phyloP scores from a whole-genome alignment of 805 yeast genomes.

The Gaillardinia entomophila region DNA sequence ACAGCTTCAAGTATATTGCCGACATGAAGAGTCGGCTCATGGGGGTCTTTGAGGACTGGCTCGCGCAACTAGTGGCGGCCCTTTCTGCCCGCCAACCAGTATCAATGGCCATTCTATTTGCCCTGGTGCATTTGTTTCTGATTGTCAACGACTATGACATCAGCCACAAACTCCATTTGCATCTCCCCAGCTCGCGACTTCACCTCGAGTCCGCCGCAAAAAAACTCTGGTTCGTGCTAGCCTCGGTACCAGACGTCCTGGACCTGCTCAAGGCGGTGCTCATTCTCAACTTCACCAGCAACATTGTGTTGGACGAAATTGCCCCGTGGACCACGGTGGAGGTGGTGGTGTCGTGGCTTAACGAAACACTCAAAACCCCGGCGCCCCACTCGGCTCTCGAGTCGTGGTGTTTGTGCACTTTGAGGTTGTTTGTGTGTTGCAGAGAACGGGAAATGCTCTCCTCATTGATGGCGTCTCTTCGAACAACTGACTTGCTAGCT shows the following conservation, averaged over 20 bases:
- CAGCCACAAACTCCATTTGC: slow-evolving; percentile 19
- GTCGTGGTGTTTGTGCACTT: too few species aligned
- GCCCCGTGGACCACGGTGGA: slow-evolving; percentile 20
- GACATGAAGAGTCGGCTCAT: slow-evolving; percentile 13
- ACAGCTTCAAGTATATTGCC: slow-evolving; percentile 19
- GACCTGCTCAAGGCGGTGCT: slow-evolving; percentile 25
- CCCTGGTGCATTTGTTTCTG: slow-evolving; percentile 26
- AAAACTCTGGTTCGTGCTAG: slow-evolving; percentile 25
- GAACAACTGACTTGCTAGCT: too few species aligned
- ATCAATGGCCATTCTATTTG: slow-evolving; percentile 4
- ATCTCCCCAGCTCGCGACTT: slow-evolving; percentile 14
- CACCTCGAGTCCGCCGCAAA: slow-evolving; percentile 25
- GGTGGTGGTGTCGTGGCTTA: slow-evolving; percentile 19
- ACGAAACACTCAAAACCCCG: too few species aligned
- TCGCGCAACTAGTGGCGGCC: slow-evolving; percentile 9
- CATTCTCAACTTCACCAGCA: slow-evolving; percentile 24
- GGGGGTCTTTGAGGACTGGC: slow-evolving; percentile 10
- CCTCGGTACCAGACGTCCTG: slow-evolving; percentile 3
- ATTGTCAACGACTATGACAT: slow-evolving; percentile 33
- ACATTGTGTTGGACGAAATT: slow-evolving; percentile 18
- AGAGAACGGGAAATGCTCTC: too few species aligned
- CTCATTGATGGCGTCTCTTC: too few species aligned
- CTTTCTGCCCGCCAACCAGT: slow-evolving; percentile 2
- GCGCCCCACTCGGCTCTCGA: too few species aligned
- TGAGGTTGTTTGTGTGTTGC: too few species aligned